Evolutionary conservation across 1,139 yeast species (phyloP), one percentile per base, ranked within the genome.

Genomic region (Taiozyma sp.): DNA sequence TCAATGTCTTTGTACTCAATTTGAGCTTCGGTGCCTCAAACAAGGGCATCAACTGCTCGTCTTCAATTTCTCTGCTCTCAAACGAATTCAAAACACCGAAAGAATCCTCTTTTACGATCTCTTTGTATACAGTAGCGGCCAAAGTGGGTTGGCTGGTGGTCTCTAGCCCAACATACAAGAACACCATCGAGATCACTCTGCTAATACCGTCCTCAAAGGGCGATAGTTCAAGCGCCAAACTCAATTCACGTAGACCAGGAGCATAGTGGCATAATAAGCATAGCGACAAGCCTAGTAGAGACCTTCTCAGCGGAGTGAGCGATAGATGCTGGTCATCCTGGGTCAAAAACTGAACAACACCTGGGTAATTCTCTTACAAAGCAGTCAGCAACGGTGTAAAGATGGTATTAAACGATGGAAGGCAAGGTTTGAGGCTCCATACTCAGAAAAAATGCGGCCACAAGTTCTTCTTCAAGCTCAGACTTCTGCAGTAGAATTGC

Each of bases 231-330:
- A 50, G 51, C 8, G 54, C 44, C 36, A 57, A n/a, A 28, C 55
- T 48, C 42, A 57, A 38, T 46, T 58, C 61, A 6, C 62, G 46
- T 8, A 58, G 41, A 1, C 60, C 62, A 14, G 52, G 54, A 7
- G 45, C 46, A 10, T 24, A 12, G 14, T 44, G 45, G 2, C 54
- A 55, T 23, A 45, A 27, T 19, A 51, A 51, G 9, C 54, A 49
- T 8, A 56, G 48, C 14, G 53, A 52, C 12, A 54, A 49, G 0
- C 61, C 61, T 36, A 56, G 48, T 9, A 57, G 27, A 4, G 50
- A 44, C 16, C 60, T 46, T 14, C 46, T 24, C 29, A 38, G n/a
- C 7, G 47, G 36, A 5, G 46, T 43, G 14, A 48, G 23, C 10
- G 36, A 16, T 9, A 30, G 30, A 28, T 23, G n/a, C 6, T 36